These are phyloP conservation scores for Ophiostoma ulmi DNA, from an alignment of 2,329 filamentous ascomycete species.

Conservation along the genomic window DNA sequence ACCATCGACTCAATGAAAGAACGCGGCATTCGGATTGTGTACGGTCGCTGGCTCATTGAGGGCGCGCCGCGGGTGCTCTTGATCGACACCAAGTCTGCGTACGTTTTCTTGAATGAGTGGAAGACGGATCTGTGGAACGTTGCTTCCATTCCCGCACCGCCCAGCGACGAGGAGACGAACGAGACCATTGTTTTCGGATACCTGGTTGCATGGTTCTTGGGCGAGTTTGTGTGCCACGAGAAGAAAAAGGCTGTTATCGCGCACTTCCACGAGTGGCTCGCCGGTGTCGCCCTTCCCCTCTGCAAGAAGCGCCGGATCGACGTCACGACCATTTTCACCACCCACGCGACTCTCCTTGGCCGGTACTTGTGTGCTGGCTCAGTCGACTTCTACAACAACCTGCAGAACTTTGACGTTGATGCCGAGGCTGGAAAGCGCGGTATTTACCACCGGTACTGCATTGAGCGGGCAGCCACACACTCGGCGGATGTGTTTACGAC, in stretches of 20 bases:
- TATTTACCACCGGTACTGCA: conserved; percentile 98
- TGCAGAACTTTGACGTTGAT: conserved; percentile 95
- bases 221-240: conserved; percentile 95
- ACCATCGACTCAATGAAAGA: conserved; percentile 93
- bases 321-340: conserved; percentile 96
- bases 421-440: conserved; percentile 94
- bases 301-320: conserved; percentile 93
- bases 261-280: conserved; percentile 98
- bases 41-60: conserved; percentile 96
- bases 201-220: conserved; percentile 93
- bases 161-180: conserved; percentile 89
- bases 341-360: conserved; percentile 89
- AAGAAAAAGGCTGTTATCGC: conserved; percentile 88
- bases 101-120: conserved; percentile 90
- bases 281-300: conserved; percentile 86
- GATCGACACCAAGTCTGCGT: conserved; percentile 91
- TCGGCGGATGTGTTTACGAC: conserved; percentile 96
- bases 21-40: conserved; percentile 81
- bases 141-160: conserved; percentile 88
- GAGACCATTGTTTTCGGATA: conserved; percentile 98
- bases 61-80: conserved; percentile 89
- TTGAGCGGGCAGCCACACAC: conserved; percentile 89
- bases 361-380: conserved; percentile 95
- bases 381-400: conserved; percentile 98
- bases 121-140: conserved; percentile 92